Evolutionary conservation across 306 rosid species (phyloP).

Genomic region (Dryas octopetala): DNA sequence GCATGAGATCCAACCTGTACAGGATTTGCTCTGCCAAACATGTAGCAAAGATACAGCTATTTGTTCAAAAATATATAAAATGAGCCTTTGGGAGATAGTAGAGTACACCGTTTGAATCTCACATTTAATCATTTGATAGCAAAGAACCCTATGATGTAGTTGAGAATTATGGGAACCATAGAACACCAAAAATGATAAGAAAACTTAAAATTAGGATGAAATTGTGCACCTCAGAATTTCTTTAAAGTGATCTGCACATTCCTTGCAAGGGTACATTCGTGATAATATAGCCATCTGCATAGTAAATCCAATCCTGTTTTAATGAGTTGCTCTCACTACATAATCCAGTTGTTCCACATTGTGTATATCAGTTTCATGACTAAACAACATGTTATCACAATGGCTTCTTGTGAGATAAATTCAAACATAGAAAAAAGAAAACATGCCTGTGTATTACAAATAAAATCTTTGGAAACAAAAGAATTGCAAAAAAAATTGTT

Average conservation of each 20-base stretch:
- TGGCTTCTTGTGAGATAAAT: neutral
- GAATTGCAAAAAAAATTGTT: neutral
- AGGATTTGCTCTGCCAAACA: conserved; percentile 73
- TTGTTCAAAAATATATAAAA: neutral
- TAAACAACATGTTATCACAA: neutral
- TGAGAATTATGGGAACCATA: neutral
- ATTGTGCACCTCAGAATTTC: conserved; percentile 65
- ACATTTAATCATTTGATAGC: neutral
- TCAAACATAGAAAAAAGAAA: neutral
- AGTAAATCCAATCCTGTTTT: conserved; percentile 22
- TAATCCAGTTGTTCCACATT: neutral
- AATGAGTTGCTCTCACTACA: neutral
- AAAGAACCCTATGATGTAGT: neutral
- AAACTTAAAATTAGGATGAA: conserved; percentile 14
- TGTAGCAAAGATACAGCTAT: conserved; percentile 6
- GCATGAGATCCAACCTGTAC: conserved; percentile 74
- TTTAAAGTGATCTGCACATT: conserved; percentile 91
- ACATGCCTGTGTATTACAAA: neutral
- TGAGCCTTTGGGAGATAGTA: neutral
- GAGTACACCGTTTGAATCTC: neutral
- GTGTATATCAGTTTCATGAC: neutral
- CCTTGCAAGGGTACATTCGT: conserved; percentile 85
- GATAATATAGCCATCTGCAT: conserved; percentile 74
- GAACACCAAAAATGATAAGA: neutral
- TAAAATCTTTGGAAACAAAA: neutral